Percentiles rank a stretch among this genome's conserved stretches.
Evolutionary conservation across 169 alveolate genomes (phyloP).

Genomic region (Cryptosporidium felis): DNA sequence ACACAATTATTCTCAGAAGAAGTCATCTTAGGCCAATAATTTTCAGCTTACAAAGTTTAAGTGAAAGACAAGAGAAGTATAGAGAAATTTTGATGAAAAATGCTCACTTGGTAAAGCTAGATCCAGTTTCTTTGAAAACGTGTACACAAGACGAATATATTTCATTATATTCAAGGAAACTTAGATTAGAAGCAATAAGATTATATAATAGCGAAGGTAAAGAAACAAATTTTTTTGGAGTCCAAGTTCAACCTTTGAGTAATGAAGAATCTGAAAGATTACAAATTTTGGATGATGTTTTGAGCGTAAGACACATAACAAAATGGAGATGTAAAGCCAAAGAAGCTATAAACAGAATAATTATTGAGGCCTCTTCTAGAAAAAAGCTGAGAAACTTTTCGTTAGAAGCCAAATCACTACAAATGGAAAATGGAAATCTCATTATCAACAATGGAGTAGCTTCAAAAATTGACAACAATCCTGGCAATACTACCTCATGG

Average conservation of each 20-base stretch:
- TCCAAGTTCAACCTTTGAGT: conserved; percentile 21
- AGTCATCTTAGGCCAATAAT: conserved; percentile 69
- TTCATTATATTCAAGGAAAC: conserved; percentile 50
- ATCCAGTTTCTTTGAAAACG: conserved; percentile 51
- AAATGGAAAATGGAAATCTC: conserved; percentile 62
- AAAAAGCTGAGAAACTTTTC: conserved; percentile 35
- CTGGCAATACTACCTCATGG: conserved; percentile 8
- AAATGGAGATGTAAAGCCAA: conserved; percentile 66
- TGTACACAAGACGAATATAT: conserved; percentile 63
- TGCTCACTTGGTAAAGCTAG: conserved; percentile 36
- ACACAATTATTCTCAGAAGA: conserved; percentile 51
- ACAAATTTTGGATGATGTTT: conserved; percentile 48
- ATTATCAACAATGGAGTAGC: background rate
- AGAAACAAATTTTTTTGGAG: conserved; percentile 47
- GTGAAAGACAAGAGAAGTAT: conserved; percentile 55
- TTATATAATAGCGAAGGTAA: conserved; percentile 27
- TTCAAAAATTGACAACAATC: background rate
- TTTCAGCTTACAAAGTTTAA: conserved; percentile 36
- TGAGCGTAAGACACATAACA: conserved; percentile 50
- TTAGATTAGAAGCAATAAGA: conserved; percentile 35
- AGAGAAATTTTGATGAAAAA: conserved; percentile 29
- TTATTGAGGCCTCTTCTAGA: conserved; percentile 67
- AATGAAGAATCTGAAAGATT: background rate
- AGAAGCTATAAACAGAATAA: conserved; percentile 54
- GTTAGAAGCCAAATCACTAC: conserved; percentile 46